A percentile compares a stretch with the other conserved stretches of the same genome.
These are phyloP conservation scores for Coemansia sp. DNA, from an alignment of 192 early-diverging fungal genomes.

Conservation along the genomic window DNA sequence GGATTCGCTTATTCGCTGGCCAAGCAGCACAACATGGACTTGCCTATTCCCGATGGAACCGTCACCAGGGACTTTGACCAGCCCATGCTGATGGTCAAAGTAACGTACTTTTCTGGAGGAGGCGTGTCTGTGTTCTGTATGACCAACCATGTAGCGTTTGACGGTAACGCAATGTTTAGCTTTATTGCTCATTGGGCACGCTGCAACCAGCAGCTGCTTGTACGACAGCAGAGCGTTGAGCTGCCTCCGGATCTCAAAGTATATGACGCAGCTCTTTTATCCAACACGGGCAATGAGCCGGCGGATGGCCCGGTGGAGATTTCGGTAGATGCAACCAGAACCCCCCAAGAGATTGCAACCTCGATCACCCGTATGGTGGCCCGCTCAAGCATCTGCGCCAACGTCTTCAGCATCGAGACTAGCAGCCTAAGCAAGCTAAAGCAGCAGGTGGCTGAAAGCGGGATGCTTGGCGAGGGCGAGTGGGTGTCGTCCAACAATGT, in stretches of 20 bases:
- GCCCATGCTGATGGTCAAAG: slow-evolving; percentile 46
- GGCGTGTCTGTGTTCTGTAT: slow-evolving; percentile 31
- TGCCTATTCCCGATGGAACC: slow-evolving; percentile 31
- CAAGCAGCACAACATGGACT: slow-evolving; percentile 11
- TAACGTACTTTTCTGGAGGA: slow-evolving; percentile 34
- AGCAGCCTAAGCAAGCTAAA: slow-evolving; percentile 9
- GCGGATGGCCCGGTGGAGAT: slow-evolving; percentile 18
- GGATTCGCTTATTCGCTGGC: slow-evolving; percentile 30
- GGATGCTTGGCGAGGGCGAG: slow-evolving; percentile 19
- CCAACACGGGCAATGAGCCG: neutral
- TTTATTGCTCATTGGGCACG: slow-evolving; percentile 40
- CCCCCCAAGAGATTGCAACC: slow-evolving; percentile 8
- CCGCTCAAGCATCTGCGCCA: slow-evolving; percentile 5
- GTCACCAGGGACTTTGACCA: slow-evolving; percentile 5
- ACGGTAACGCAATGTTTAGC: slow-evolving; percentile 45
- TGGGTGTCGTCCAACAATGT: slow-evolving; percentile 45
- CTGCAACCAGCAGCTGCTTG: slow-evolving; percentile 14
- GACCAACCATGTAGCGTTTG: slow-evolving; percentile 48
- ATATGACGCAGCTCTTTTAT: neutral
- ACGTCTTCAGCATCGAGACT: slow-evolving; percentile 25
- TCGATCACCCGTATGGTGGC: slow-evolving; percentile 10
- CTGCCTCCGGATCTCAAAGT: slow-evolving; percentile 12
- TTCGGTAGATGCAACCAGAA: slow-evolving; percentile 27
- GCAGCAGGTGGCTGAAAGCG: slow-evolving; percentile 18
- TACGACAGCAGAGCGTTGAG: slow-evolving; percentile 3